phyloP scores from a whole-genome alignment of 2,329 filamentous ascomycete genomes.

The Venturia carpophila region DNA sequence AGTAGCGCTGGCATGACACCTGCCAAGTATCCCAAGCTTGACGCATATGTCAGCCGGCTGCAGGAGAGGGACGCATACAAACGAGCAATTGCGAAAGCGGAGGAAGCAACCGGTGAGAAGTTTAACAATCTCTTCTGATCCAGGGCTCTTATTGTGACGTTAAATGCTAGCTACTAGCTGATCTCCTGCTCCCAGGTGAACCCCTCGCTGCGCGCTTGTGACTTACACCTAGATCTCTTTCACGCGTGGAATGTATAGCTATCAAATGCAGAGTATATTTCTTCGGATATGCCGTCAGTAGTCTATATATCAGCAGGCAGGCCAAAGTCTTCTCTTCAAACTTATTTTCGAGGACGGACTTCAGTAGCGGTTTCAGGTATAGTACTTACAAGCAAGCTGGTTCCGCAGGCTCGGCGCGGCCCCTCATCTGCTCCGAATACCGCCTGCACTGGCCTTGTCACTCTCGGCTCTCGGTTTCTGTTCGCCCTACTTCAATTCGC shows the following conservation, averaged over 20 bases:
- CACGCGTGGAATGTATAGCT: background rate
- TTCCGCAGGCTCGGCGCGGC: too few relatives aligned
- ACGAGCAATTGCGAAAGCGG: constrained; percentile 42
- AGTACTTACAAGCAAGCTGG: too few relatives aligned
- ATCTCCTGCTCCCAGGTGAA: background rate
- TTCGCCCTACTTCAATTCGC: background rate
- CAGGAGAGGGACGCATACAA: constrained; percentile 41
- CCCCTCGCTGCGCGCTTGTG: background rate
- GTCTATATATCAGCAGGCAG: too few relatives aligned
- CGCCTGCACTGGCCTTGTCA: background rate
- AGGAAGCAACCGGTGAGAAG: constrained; percentile 34
- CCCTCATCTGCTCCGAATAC: too few relatives aligned
- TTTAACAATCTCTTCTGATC: constrained; percentile 11
- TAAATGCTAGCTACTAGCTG: background rate
- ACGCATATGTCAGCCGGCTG: constrained; percentile 38
- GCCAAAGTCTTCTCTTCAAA: too few relatives aligned
- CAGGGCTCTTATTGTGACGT: background rate
- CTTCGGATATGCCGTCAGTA: background rate
- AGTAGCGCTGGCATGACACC: constrained; percentile 32
- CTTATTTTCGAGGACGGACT: too few relatives aligned
- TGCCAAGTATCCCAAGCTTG: constrained; percentile 40
- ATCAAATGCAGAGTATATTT: background rate
- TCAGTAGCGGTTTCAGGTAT: too few relatives aligned
- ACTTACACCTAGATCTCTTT: background rate
- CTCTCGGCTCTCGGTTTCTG: constrained; percentile 1